These are phyloP conservation scores for Aspergillus eucalypticola DNA, from an alignment of 2,329 filamentous ascomycete species.

Conservation along the genomic window DNA sequence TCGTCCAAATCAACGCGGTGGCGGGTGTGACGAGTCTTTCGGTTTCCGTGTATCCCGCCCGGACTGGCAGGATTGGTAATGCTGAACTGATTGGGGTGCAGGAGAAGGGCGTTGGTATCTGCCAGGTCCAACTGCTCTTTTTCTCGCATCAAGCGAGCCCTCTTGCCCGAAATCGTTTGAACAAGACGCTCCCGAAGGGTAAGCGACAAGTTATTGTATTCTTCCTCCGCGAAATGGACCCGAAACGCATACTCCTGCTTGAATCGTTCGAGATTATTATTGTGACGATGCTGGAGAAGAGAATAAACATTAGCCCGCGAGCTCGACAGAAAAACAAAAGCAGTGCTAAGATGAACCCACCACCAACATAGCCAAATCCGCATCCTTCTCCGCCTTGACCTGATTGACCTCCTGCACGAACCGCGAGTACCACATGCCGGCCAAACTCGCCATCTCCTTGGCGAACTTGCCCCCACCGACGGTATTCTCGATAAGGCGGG, in stretches of 20 bases:
- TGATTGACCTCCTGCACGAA: constrained; percentile 88
- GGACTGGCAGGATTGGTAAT: constrained; percentile 65
- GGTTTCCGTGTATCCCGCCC: constrained; percentile 59
- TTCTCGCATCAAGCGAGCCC: constrained; percentile 60
- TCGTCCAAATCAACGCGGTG: constrained; percentile 58
- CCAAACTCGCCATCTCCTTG: constrained; percentile 64
- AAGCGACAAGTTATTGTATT: constrained; percentile 59
- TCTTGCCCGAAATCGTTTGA: constrained; percentile 58
- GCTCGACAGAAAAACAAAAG: constrained; percentile 6
- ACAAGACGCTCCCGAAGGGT: constrained; percentile 64
- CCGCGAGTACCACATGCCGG: constrained; percentile 79
- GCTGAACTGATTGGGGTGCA: constrained; percentile 67
- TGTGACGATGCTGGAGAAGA: constrained; percentile 55
- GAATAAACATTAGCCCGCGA: constrained; percentile 1
- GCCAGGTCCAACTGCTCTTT: constrained; percentile 68
- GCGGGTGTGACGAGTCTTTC: constrained; percentile 64
- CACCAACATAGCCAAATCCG: constrained; percentile 76
- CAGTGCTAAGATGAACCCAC: constrained; percentile 53
- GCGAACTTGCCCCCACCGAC: constrained; percentile 62
- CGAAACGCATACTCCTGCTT: constrained; percentile 60
- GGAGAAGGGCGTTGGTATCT: constrained; percentile 64
- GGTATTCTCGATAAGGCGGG: constrained; percentile 61
- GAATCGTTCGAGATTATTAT: constrained; percentile 57
- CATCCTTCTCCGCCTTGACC: constrained; percentile 82
- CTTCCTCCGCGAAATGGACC: constrained; percentile 62